These are phyloP conservation scores for Aspergillus hortae DNA, from an alignment of 2,329 filamentous ascomycete genomes.

Conservation along the genomic window DNA sequence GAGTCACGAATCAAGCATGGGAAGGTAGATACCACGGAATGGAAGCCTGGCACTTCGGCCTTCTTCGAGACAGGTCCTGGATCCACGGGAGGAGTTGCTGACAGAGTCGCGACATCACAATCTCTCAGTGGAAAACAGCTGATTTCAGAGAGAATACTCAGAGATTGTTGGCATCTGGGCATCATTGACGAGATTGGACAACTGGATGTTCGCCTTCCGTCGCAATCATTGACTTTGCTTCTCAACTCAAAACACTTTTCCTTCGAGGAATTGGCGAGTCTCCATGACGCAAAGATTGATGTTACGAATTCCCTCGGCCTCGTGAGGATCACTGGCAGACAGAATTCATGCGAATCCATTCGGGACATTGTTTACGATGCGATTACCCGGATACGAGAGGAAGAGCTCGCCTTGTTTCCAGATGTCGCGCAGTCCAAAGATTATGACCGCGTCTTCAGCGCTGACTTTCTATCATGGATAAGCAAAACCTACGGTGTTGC, in stretches of 20 bases:
- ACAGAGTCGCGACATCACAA: constrained; percentile 18
- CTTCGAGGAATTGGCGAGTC: constrained; percentile 33
- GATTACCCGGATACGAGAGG: constrained; percentile 26
- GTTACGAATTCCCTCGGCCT: constrained; percentile 30
- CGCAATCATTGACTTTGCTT: constrained; percentile 27
- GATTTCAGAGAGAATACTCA: constrained; percentile 34
- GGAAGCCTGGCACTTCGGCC: constrained; percentile 31
- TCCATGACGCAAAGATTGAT: constrained; percentile 35
- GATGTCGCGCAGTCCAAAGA: constrained; percentile 11
- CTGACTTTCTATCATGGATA: constrained; percentile 32
- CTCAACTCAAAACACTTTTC: constrained; percentile 32
- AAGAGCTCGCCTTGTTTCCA: constrained; percentile 23
- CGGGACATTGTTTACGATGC: constrained; percentile 30
- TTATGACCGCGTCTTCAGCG: constrained; percentile 16
- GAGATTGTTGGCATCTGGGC: constrained; percentile 38
- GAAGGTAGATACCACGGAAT: constrained; percentile 10
- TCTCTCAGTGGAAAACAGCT: constrained; percentile 28
- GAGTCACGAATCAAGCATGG: neutral
- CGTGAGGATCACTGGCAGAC: constrained; percentile 34
- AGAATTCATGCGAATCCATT: constrained; percentile 31
- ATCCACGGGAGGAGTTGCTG: constrained; percentile 12
- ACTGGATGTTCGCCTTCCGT: constrained; percentile 31
- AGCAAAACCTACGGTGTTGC: constrained; percentile 28
- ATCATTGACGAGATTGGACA: constrained; percentile 33
- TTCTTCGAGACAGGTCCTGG: constrained; percentile 22